Percentiles rank a stretch among this genome's conserved stretches.
These are phyloP conservation scores for Alternaria conjuncta DNA, from an alignment of 2,329 filamentous ascomycete genomes.

Conservation along the genomic window DNA sequence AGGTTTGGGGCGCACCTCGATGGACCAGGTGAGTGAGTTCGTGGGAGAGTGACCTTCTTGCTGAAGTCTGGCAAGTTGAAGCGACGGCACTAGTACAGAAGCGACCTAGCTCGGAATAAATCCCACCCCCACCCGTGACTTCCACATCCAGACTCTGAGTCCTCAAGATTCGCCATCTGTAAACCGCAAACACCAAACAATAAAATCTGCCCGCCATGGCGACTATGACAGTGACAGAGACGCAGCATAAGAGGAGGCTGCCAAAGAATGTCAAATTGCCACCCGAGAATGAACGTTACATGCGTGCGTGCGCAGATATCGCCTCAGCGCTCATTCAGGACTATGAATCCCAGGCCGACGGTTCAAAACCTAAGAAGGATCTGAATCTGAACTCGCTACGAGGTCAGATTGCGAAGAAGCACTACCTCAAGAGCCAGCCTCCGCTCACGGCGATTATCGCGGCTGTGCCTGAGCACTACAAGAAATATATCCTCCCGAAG, in stretches of 20 bases:
- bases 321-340: constrained; percentile 93
- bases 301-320: constrained; percentile 94
- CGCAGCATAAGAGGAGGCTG: constrained; percentile 57
- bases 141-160: constrained; percentile 27
- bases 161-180: constrained; percentile 26
- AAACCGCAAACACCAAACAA: constrained; percentile 13
- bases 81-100: constrained; percentile 12
- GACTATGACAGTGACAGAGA: constrained; percentile 65
- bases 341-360: constrained; percentile 80
- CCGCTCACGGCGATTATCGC: constrained; percentile 96
- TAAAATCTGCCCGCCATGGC: constrained; percentile 59
- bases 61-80: not conserved
- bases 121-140: constrained; percentile 33
- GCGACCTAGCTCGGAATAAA: constrained; percentile 20
- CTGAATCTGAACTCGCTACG: constrained; percentile 91
- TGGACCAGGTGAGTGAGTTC: not conserved
- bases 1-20: not conserved
- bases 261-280: constrained; percentile 78
- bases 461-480: constrained; percentile 98
- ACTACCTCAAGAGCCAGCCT: constrained; percentile 84
- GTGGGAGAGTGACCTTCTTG: not conserved
- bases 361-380: constrained; percentile 76
- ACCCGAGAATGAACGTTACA: constrained; percentile 92
- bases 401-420: constrained; percentile 89
- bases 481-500: constrained; percentile 97